Percentiles rank a stretch among this genome's conserved stretches.
Evolutionary conservation across 1,139 yeast species (phyloP).

Genomic region (Magnusiomyces suaveolens): DNA sequence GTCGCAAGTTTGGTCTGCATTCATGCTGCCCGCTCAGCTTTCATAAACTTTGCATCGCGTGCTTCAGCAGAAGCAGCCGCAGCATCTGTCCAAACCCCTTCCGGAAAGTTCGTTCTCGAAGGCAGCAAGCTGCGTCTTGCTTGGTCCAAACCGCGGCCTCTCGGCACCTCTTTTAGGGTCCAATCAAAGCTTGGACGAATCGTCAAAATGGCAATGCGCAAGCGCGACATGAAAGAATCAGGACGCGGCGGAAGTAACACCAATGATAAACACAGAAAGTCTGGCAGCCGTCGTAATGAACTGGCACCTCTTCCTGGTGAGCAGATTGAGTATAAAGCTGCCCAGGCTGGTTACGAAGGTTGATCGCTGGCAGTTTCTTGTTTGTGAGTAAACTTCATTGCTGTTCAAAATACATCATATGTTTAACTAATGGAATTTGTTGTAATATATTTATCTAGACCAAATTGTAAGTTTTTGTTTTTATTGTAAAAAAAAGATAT

Average conservation of each 20-base stretch:
- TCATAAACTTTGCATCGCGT: conserved; percentile 43
- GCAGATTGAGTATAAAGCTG: conserved; percentile 1
- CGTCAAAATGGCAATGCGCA: conserved; percentile 49
- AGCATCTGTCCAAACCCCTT: conserved; percentile 19
- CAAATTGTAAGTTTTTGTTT: too few relatives aligned
- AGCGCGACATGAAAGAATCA: conserved; percentile 29
- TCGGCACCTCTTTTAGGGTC: conserved; percentile 43
- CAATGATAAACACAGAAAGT: neutral
- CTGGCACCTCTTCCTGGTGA: neutral
- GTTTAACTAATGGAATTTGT: too few relatives aligned
- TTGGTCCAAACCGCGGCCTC: conserved; percentile 52
- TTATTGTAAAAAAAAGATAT: too few relatives aligned
- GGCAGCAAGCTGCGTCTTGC: conserved; percentile 49
- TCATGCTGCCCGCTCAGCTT: conserved; percentile 60
- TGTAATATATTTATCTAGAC: too few relatives aligned
- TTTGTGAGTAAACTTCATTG: too few relatives aligned
- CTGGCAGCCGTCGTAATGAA: neutral
- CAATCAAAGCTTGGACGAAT: conserved; percentile 45
- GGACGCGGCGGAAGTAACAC: neutral
- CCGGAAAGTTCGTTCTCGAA: conserved; percentile 31
- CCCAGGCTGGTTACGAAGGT: conserved; percentile 3
- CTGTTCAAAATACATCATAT: too few relatives aligned
- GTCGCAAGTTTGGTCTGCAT: conserved; percentile 44
- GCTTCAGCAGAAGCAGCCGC: conserved; percentile 51
- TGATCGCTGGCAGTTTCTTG: too few relatives aligned